These are phyloP conservation scores for Malassezia yamatoensis DNA, from an alignment of 1,284 basidiomycete genomes.

Conservation along the genomic window DNA sequence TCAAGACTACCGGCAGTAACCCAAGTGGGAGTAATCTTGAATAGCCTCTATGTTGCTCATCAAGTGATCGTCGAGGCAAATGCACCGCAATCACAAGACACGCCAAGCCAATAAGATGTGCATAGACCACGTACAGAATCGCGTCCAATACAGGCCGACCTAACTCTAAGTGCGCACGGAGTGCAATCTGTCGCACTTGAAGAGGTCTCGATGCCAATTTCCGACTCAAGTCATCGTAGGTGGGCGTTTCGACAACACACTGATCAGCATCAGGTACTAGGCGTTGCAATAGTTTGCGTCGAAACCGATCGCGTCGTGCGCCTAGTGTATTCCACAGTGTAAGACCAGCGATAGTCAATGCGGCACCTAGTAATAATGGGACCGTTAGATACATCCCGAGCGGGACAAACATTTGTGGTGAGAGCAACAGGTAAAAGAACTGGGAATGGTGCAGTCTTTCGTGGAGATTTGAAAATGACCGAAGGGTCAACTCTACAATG, in stretches of 20 bases:
- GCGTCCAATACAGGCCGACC: constrained; percentile 5
- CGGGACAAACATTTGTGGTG: constrained; percentile 31
- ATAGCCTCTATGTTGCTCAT: background rate
- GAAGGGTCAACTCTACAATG: constrained; percentile 29
- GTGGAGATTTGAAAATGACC: constrained; percentile 42
- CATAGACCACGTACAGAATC: background rate
- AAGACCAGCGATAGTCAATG: constrained; percentile 32
- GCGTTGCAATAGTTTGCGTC: background rate
- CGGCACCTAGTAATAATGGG: constrained; percentile 31
- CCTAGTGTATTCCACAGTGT: constrained; percentile 10
- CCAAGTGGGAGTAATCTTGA: background rate
- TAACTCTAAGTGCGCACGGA: background rate
- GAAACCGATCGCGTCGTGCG: constrained; percentile 1
- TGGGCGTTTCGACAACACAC: constrained; percentile 1
- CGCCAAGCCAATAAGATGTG: background rate
- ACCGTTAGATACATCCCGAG: constrained; percentile 32
- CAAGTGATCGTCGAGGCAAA: constrained; percentile 2
- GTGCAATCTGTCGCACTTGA: background rate
- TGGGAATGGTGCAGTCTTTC: constrained; percentile 47
- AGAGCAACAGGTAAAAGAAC: constrained; percentile 42
- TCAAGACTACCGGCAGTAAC: background rate
- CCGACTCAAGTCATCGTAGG: constrained; percentile 3
- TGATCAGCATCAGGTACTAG: background rate
- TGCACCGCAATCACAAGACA: constrained; percentile 1
- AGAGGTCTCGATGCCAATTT: background rate